Base-by-base conservation (phyloP, 169 alveolate genomes). In the Plasmodium yoelii region DNA sequence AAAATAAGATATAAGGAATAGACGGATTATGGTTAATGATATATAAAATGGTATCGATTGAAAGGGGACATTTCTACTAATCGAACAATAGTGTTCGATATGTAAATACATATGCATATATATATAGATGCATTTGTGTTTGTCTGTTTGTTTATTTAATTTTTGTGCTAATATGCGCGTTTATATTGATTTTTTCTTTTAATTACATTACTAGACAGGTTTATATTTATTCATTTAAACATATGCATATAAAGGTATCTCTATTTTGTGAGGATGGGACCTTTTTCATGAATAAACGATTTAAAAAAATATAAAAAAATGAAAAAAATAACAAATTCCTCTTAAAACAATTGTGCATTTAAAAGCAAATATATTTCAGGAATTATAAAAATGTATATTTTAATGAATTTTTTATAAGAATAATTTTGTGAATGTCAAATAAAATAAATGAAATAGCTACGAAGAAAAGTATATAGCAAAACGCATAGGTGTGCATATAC, bases 311-410 rank as follows among this genome's bases (percentile, higher is more conserved):
- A 55, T 53, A 15, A 46, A 55, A 55, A 55, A 71, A 55, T 26
- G 49, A 55, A 26, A 49, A 49, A 71, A 73, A 28, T 24, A 15
- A 73, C 72, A 73, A 56, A 73, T 42, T 73, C 7, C 18, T 73
- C 60, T 73, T 42, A 10, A 73, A 73, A 34, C 44, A 61, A 34
- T 47, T 49, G 15, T 13, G 19, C 34, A 63, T 61, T 28, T 15
- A 18, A 57, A 77, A 61, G 65, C 70, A 77, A 77, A 61, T 77
- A 44, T 68, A 63, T 56, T 49, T 42, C 26, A 44, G 26, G 26
- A 63, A 77, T 77, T 57, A 77, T 60, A 69, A 77, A 77, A 77
- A 47, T 63, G 63, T 28, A 34, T 34, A 34, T 34, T 34, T 34
- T 34, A 34, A 34, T 34, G n/a, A 51, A n/a, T 49, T 65, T 65